A percentile compares a stretch with the other conserved stretches of the same genome.
phyloP scores from a whole-genome alignment of 2,329 filamentous ascomycete species.

The Colletotrichum sp. region DNA sequence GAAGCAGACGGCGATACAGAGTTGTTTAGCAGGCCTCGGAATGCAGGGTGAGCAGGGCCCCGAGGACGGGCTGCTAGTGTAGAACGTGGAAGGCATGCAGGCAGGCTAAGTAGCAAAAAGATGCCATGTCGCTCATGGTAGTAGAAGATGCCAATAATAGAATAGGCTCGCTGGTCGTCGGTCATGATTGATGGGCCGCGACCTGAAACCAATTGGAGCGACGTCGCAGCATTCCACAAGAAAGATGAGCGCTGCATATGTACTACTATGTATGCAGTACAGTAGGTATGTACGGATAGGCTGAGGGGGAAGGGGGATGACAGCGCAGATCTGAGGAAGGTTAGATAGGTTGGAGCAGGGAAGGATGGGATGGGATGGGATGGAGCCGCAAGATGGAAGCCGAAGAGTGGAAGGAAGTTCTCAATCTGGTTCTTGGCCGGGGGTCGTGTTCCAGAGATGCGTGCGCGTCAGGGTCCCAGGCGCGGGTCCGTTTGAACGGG shows the following conservation, averaged over 20 bases:
- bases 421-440: neutral
- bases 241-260: neutral
- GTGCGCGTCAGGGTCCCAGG: neutral
- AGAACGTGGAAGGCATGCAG: neutral
- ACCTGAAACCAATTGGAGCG: slow-evolving; percentile 10
- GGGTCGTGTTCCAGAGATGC: slow-evolving; percentile 7
- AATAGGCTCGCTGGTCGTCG: neutral
- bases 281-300: neutral
- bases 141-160: neutral
- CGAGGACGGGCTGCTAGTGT: neutral
- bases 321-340: neutral
- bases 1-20: neutral
- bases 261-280: neutral
- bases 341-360: neutral
- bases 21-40: neutral
- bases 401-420: neutral
- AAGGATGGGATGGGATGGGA: neutral
- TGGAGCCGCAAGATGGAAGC: neutral
- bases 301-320: neutral
- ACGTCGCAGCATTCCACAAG: neutral
- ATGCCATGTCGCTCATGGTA: neutral
- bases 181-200: neutral
- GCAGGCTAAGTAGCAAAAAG: neutral
- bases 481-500: slow-evolving; percentile 10
- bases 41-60: neutral